Evolutionary conservation across 2,329 filamentous ascomycete genomes (phyloP), one percentile per base, ranked within the genome.

Genomic region (Venturia oleaginea): DNA sequence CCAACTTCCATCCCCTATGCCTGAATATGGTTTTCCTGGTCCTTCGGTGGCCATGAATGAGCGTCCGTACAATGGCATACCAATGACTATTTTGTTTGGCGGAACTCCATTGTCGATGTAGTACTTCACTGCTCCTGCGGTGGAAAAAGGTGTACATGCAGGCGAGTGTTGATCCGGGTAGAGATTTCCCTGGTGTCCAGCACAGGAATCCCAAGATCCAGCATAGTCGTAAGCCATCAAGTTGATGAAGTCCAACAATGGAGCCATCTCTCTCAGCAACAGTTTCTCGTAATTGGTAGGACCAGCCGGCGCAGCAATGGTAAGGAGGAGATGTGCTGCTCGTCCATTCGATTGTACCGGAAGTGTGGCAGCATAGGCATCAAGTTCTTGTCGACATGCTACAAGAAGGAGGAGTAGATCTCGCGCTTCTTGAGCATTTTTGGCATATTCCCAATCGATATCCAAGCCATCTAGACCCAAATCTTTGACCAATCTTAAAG

Each of bases 41-140:
- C 92, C 92, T 27, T 88, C 82, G 0, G 93, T 97, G 68, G 86
- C 84, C 69, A 86, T 81, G 73, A 97, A 97, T 0, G 91, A 86
- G 40, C 92, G 89, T 1, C 93, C 93, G 72, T 97, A 97, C 13
- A 97, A 79, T 2, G 93, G 92, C 89, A 97, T 93, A 2, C 93
- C 93, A 15, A 97, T 75, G 3, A 96, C 89, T 63, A 97, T 85
- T 77, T 96, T 97, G 66, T 80, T 72, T 0, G 86, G 73, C 0
- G 81, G 72, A 0, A 97, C 86, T 7, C 79, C 78, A 4, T 82
- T 81, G 1, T 77, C 72, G n/a, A 83, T 79, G 77, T 97, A 97
- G 69, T 86, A 81, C 15, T 85, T 78, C 6, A 97, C 78, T 0
- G 92, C 92, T 1, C 81, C 79, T 4, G 84, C 79, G 2, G 89